Evolutionary conservation across 257 asterid genomes (phyloP).

Genomic region (Solanum chiquidenum): DNA sequence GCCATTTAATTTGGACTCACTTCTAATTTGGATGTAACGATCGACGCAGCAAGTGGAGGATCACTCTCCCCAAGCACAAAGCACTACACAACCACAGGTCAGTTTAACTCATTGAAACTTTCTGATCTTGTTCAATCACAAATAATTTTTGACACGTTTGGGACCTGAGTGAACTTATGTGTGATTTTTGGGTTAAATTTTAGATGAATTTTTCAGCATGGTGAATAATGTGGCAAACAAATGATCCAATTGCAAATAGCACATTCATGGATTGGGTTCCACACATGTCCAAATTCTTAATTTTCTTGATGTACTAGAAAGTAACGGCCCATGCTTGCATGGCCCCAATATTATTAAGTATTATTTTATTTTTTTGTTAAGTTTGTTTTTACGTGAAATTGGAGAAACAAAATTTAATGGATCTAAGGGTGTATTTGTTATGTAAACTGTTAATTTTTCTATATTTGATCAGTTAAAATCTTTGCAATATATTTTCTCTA

Average conservation of each 20-base stretch:
- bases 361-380: too few species aligned
- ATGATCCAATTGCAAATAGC: slow-evolving; percentile 24
- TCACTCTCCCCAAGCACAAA: slow-evolving; percentile 4
- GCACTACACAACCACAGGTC: slow-evolving; percentile 32
- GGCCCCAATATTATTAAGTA: too few species aligned
- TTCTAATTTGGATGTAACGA: not conserved
- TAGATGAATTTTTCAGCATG: slow-evolving; percentile 33
- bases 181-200: not conserved
- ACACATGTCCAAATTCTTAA: slow-evolving; percentile 43
- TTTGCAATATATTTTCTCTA: too few species aligned
- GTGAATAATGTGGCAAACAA: not conserved
- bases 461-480: too few species aligned
- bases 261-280: slow-evolving; percentile 37
- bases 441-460: too few species aligned
- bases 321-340: too few species aligned
- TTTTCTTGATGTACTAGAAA: slow-evolving; percentile 31
- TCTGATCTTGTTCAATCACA: not conserved
- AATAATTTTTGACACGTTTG: not conserved
- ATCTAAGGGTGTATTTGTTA: too few species aligned
- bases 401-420: too few species aligned
- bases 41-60: slow-evolving; percentile 41
- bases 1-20: not conserved
- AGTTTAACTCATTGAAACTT: not conserved
- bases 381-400: too few species aligned
- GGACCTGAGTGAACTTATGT: too few species aligned